Evolutionary conservation across 805 yeast genomes (phyloP).

Genomic region (Kodamaea leandrae): DNA sequence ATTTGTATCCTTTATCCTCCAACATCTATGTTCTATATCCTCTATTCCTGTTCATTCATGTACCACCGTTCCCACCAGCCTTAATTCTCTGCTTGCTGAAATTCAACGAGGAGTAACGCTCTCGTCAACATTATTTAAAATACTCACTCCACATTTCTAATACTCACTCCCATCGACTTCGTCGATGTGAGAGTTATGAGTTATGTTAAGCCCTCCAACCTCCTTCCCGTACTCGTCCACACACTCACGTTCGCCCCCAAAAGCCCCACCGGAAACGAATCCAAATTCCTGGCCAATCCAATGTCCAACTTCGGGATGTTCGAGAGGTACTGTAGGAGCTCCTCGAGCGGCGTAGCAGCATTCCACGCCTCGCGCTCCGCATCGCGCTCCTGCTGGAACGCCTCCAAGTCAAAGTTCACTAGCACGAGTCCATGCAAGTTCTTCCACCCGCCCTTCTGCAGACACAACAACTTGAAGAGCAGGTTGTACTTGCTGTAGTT

Average conservation of each 20-base stretch:
- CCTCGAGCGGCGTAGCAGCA: conserved; percentile 8
- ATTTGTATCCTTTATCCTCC: no score
- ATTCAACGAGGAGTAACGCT: no score
- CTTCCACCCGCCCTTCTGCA: conserved; percentile 31
- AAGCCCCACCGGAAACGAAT: conserved; percentile 2
- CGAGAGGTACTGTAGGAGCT: conserved; percentile 4
- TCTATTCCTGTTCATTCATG: no score
- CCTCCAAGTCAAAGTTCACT: conserved; percentile 32
- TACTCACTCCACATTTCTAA: no score
- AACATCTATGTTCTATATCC: no score
- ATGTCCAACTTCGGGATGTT: conserved; percentile 4
- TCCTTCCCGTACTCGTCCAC: neutral
- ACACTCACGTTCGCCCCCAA: neutral
- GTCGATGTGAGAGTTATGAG: no score
- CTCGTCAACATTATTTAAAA: no score
- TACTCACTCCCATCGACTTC: no score
- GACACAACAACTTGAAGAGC: conserved; percentile 31
- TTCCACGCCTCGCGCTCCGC: conserved; percentile 14
- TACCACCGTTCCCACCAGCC: no score
- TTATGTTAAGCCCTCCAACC: neutral
- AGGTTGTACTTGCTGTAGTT: conserved; percentile 29
- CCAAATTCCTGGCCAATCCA: neutral
- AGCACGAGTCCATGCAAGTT: conserved; percentile 26
- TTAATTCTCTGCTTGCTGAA: no score
- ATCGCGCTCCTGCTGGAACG: conserved; percentile 10